phyloP scores from a whole-genome alignment of 768 basidiomycete species.

The Auriscalpium microsporum region DNA sequence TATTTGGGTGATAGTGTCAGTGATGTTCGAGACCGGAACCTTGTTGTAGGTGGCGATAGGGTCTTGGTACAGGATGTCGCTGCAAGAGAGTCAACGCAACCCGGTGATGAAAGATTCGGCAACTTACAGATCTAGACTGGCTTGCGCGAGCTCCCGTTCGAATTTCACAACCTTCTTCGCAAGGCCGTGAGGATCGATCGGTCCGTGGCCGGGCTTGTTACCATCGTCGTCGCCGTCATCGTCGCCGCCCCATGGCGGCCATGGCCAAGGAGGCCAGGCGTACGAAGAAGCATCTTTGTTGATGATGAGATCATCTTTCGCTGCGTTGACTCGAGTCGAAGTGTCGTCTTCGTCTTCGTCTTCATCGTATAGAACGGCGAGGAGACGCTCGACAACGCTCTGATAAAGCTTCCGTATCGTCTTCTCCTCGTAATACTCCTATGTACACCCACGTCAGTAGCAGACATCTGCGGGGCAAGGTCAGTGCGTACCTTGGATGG shows the following conservation, averaged over 20 bases:
- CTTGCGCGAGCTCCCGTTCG: slow-evolving; percentile 69
- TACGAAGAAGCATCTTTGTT: slow-evolving; percentile 31
- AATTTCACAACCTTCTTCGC: slow-evolving; percentile 68
- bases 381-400: slow-evolving; percentile 56
- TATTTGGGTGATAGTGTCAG: slow-evolving; percentile 62
- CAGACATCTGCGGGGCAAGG: no score
- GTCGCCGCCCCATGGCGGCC: slow-evolving; percentile 77
- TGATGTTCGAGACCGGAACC: slow-evolving; percentile 58
- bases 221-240: slow-evolving; percentile 34
- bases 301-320: slow-evolving; percentile 10
- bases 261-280: slow-evolving; percentile 75
- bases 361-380: slow-evolving; percentile 48
- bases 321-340: neutral
- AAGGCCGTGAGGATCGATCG: slow-evolving; percentile 48
- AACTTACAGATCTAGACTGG: slow-evolving; percentile 71
- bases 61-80: slow-evolving; percentile 66
- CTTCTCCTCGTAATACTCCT: slow-evolving; percentile 89
- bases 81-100: slow-evolving; percentile 16
- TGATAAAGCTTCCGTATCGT: slow-evolving; percentile 61
- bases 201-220: slow-evolving; percentile 36
- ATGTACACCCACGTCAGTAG: neutral
- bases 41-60: slow-evolving; percentile 90
- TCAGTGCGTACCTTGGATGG: slow-evolving; percentile 63
- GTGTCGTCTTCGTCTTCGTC: slow-evolving; percentile 34
- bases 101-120: neutral